Conservation (phyloP, 148 eudicot species). For the Gaultheria prostrata region DNA sequence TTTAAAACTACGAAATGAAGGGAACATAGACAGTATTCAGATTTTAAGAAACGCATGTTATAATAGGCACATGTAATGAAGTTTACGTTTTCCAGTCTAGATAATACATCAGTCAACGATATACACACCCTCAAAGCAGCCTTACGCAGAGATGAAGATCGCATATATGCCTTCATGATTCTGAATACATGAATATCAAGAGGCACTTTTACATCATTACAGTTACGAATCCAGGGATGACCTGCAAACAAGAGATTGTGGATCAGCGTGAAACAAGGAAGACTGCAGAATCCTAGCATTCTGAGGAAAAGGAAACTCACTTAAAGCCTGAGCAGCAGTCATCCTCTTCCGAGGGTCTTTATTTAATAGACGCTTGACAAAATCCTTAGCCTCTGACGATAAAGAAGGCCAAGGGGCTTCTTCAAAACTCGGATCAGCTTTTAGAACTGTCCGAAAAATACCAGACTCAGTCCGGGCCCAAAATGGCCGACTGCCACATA, state of each 20-base stretch:
- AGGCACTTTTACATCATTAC: constrained; percentile 37
- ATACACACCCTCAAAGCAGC: constrained; percentile 69
- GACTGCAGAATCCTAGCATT: neutral
- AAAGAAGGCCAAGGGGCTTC: constrained; percentile 61
- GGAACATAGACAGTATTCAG: neutral
- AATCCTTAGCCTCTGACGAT: constrained; percentile 54
- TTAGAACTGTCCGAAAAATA: constrained; percentile 54
- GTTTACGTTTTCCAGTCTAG: neutral
- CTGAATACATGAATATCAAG: constrained; percentile 51
- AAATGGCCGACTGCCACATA: constrained; percentile 71
- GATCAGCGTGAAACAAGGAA: neutral
- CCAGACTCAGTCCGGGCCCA: constrained; percentile 74
- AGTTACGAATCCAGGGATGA: constrained; percentile 56
- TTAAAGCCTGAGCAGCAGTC: constrained; percentile 66
- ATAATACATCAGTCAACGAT: constrained; percentile 9
- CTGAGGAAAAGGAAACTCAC: constrained; percentile 29
- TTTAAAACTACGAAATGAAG: neutral
- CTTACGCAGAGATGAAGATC: constrained; percentile 66
- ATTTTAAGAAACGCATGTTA: neutral
- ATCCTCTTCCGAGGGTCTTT: constrained; percentile 56
- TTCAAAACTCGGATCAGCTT: constrained; percentile 54
- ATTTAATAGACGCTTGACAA: constrained; percentile 46
- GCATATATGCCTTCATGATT: constrained; percentile 61
- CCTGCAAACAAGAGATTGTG: constrained; percentile 31
- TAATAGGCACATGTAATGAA: neutral